phyloP scores from a whole-genome alignment of 176 grass and related monocot species.

The Saccharum spontaneum region DNA sequence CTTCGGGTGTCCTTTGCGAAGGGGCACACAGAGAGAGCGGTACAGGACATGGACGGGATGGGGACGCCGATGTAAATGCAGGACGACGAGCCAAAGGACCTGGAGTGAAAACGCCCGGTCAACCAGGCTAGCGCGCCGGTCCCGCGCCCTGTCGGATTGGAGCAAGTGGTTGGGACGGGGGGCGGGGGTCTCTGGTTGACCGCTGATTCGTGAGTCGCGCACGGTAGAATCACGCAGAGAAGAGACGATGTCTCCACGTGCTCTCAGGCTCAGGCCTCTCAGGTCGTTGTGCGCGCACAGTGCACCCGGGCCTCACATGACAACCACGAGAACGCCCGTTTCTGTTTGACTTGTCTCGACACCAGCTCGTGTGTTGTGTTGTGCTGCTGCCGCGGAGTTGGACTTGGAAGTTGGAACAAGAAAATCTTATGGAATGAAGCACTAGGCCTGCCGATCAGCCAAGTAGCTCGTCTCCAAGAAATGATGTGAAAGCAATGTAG shows the following conservation, averaged over 20 bases:
- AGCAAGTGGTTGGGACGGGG: background rate
- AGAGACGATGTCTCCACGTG: background rate
- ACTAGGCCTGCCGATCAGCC: background rate
- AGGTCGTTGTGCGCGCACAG: background rate
- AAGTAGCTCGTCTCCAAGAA: background rate
- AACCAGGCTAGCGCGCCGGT: background rate
- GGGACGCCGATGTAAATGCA: background rate
- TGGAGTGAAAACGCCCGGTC: background rate
- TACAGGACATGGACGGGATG: background rate
- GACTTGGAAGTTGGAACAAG: background rate
- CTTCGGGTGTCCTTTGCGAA: background rate
- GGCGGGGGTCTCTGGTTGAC: background rate
- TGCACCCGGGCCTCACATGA: background rate
- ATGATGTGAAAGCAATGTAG: slow-evolving; percentile 18
- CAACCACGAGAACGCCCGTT: no score
- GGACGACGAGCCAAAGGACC: background rate
- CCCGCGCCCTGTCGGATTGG: background rate
- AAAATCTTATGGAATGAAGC: background rate
- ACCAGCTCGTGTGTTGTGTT: no score
- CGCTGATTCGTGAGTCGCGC: background rate
- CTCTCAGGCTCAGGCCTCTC: background rate
- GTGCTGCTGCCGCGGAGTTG: background rate
- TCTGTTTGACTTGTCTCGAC: background rate
- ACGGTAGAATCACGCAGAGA: background rate
- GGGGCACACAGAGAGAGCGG: background rate